A percentile compares a stretch with the other conserved stretches of the same genome.
phyloP scores from a whole-genome alignment of 2,329 filamentous ascomycete genomes.

The Bretziella fagacearum region DNA sequence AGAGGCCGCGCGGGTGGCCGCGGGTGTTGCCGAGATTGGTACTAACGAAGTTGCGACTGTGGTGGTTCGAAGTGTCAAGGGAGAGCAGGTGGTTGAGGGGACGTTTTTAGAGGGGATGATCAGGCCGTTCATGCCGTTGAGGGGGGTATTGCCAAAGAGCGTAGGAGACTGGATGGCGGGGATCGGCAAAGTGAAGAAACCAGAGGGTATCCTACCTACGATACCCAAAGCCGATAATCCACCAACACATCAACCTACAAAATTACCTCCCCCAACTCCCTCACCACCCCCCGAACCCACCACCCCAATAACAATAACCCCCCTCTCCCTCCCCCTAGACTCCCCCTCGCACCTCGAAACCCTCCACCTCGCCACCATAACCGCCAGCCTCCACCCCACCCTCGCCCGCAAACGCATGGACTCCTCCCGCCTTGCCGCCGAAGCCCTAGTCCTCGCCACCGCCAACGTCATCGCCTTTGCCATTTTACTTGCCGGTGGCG shows the following conservation, averaged over 20 bases:
- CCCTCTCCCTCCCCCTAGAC: conserved; percentile 14
- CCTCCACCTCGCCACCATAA: conserved; percentile 21
- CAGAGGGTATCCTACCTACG: too few relatives aligned
- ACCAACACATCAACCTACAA: background rate
- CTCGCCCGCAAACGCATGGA: conserved; percentile 29
- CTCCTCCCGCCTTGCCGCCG: conserved; percentile 55
- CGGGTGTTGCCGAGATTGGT: background rate
- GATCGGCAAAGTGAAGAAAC: background rate
- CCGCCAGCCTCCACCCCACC: conserved; percentile 1
- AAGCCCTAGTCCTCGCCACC: conserved; percentile 73
- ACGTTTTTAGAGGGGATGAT: conserved; percentile 5
- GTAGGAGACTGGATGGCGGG: background rate
- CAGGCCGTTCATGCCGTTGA: conserved; percentile 2
- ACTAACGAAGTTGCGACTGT: background rate
- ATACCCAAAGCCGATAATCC: background rate
- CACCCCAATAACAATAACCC: background rate
- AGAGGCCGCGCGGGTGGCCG: background rate
- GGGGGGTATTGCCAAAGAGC: background rate
- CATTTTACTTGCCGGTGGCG: conserved; percentile 56
- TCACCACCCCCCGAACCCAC: background rate
- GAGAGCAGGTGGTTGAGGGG: background rate
- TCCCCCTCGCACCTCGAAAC: conserved; percentile 18
- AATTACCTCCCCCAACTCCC: background rate
- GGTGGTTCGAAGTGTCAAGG: background rate
- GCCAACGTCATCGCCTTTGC: conserved; percentile 65